phyloP scores from a whole-genome alignment of 2,329 filamentous ascomycete genomes.

The Fusarium ambrosium region DNA sequence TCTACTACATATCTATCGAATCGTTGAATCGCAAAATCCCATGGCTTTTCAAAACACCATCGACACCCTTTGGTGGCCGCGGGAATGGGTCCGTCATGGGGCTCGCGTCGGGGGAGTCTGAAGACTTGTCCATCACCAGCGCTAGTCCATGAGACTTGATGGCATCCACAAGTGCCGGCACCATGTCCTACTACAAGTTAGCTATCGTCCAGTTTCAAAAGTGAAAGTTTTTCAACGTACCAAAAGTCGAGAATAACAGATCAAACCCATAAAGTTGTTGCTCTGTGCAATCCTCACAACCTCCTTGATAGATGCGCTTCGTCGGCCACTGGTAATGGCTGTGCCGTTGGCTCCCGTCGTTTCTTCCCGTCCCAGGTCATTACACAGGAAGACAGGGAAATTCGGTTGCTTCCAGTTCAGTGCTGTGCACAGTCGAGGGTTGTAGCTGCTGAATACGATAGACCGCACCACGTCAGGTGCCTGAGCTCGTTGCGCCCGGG shows the following conservation, averaged over 20 bases:
- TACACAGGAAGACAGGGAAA: conserved; percentile 95
- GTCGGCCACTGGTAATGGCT: conserved; percentile 72
- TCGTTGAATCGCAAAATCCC: conserved; percentile 95
- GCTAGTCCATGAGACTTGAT: conserved; percentile 96
- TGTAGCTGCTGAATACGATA: conserved; percentile 95
- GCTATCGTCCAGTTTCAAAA: background rate
- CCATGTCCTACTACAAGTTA: conserved; percentile 77
- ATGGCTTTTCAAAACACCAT: conserved; percentile 87
- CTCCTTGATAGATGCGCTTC: conserved; percentile 91
- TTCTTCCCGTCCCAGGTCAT: conserved; percentile 82
- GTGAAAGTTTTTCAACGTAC: conserved; percentile 64
- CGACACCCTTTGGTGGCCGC: conserved; percentile 82
- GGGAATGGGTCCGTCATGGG: conserved; percentile 65
- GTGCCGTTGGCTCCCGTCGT: conserved; percentile 54
- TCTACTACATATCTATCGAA: conserved; percentile 80
- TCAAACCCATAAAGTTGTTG: conserved; percentile 98
- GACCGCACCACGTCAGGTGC: conserved; percentile 82
- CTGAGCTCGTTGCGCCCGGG: conserved; percentile 73
- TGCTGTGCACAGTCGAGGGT: conserved; percentile 89
- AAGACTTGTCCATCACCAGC: conserved; percentile 88
- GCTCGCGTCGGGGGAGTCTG: conserved; percentile 61
- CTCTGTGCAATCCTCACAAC: conserved; percentile 91
- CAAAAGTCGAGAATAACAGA: conserved; percentile 88
- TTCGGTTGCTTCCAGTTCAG: conserved; percentile 99
- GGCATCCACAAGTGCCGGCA: conserved; percentile 90